Percentiles rank a stretch among this genome's conserved stretches.
Conservation (phyloP, 345 rosid species). For the Citrus reticulata region DNA sequence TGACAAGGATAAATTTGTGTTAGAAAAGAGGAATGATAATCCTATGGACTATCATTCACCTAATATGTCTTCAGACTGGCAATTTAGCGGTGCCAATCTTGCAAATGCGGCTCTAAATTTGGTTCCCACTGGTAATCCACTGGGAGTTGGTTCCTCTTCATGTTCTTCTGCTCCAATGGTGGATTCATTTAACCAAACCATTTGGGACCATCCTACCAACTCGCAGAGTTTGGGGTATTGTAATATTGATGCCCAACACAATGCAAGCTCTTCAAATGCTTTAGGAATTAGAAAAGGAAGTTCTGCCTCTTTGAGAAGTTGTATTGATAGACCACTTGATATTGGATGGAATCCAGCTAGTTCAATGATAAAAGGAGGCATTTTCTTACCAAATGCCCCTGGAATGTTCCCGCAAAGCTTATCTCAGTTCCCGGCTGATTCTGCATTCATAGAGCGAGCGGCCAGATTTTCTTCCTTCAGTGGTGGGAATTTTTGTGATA, state of each 20-base stretch:
- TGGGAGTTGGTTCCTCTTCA: slow-evolving; percentile 51
- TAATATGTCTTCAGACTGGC: slow-evolving; percentile 56
- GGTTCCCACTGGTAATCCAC: slow-evolving; percentile 46
- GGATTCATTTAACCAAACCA: slow-evolving; percentile 53
- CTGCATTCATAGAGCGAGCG: slow-evolving; percentile 92
- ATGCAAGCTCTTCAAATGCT: slow-evolving; percentile 31
- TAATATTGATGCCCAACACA: slow-evolving; percentile 43
- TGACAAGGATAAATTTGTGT: slow-evolving; percentile 58
- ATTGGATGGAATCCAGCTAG: slow-evolving; percentile 67
- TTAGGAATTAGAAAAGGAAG: slow-evolving; percentile 38
- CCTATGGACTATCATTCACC: slow-evolving; percentile 41
- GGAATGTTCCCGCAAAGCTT: slow-evolving; percentile 60
- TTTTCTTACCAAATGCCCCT: slow-evolving; percentile 46
- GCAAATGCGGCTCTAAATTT: slow-evolving; percentile 47
- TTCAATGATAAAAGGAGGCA: slow-evolving; percentile 60
- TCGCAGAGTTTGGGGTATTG: slow-evolving; percentile 61
- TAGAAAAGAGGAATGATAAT: slow-evolving; percentile 50
- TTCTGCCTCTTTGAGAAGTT: slow-evolving; percentile 45
- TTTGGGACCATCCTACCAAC: slow-evolving; percentile 68
- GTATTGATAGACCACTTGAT: slow-evolving; percentile 53
- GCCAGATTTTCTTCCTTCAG: slow-evolving; percentile 84
- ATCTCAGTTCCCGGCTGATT: slow-evolving; percentile 87
- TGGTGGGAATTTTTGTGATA: slow-evolving; percentile 70
- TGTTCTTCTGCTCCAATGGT: slow-evolving; percentile 70
- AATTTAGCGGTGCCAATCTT: slow-evolving; percentile 44